These are phyloP conservation scores for Leishmania martiniquensis DNA, from an alignment of 208 protist species.

Conservation along the genomic window DNA sequence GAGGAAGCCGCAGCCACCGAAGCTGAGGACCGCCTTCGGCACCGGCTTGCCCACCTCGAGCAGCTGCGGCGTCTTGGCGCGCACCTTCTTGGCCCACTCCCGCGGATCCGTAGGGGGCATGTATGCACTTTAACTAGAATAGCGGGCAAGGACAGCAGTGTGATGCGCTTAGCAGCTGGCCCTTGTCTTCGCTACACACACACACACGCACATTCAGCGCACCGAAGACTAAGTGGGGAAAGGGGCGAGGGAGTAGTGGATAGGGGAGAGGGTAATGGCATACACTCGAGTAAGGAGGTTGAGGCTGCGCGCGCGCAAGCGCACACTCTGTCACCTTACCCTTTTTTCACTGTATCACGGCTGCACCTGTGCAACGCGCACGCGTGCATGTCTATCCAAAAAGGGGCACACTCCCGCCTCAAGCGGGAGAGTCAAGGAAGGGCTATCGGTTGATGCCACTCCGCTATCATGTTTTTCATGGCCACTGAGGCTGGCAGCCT, in stretches of 20 bases:
- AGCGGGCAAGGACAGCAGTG: not conserved
- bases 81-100: conserved; percentile 78
- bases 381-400: not conserved
- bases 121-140: not conserved
- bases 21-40: conserved; percentile 85
- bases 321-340: not conserved
- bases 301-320: not conserved
- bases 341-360: not conserved
- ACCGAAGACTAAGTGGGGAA: no score
- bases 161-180: not conserved
- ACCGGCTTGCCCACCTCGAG: conserved; percentile 83
- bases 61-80: conserved; percentile 81
- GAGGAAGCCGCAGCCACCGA: conserved; percentile 87
- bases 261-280: not conserved
- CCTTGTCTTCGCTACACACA: not conserved
- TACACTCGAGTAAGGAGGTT: not conserved
- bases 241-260: not conserved
- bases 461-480: no score
- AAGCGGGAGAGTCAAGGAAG: no score
- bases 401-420: no score
- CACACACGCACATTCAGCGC: not conserved
- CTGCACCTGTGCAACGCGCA: not conserved
- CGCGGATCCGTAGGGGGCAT: conserved; percentile 70
- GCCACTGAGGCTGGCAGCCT: no score
- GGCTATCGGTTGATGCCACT: no score